Evolutionary conservation across 140 eudicot genomes (phyloP).

Genomic region (Stevia rebaudiana): DNA sequence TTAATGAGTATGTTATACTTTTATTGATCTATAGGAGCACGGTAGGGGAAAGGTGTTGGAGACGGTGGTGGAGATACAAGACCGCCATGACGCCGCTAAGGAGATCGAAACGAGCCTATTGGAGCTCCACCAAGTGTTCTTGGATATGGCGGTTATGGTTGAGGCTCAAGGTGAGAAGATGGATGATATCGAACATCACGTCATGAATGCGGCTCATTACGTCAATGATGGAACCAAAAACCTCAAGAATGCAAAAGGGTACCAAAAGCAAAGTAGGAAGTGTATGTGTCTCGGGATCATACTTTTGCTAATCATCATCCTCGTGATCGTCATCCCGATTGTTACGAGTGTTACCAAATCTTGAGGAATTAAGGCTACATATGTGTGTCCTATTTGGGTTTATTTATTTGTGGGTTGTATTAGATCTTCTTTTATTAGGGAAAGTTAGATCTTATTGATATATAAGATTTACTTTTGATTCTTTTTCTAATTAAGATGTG

Average conservation of each 20-base stretch:
- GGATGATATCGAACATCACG: conserved; percentile 97
- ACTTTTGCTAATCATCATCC: conserved; percentile 55
- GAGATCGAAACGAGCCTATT: conserved; percentile 75
- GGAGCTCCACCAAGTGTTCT: conserved; percentile 91
- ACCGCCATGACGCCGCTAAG: conserved; percentile 87
- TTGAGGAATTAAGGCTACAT: conserved; percentile 35
- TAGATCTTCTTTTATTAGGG: background rate
- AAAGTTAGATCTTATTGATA: conserved; percentile 9
- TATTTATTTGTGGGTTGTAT: background rate
- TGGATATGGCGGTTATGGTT: conserved; percentile 97
- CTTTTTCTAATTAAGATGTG: too few species aligned
- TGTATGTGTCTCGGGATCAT: conserved; percentile 81
- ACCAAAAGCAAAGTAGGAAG: conserved; percentile 64
- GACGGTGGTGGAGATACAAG: conserved; percentile 94
- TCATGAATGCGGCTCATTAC: conserved; percentile 73
- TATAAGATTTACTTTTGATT: background rate
- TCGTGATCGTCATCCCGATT: conserved; percentile 58
- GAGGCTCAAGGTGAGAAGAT: conserved; percentile 88
- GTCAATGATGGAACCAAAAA: conserved; percentile 67
- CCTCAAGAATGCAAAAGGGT: conserved; percentile 65
- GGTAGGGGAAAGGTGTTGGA: conserved; percentile 89
- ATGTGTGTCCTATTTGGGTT: conserved; percentile 18
- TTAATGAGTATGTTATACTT: too few species aligned
- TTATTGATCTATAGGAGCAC: conserved; percentile 60
- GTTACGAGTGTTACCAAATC: conserved; percentile 54